Evolutionary conservation across 768 basidiomycete species (phyloP).

Genomic region (Rhizopogon salebrosus): DNA sequence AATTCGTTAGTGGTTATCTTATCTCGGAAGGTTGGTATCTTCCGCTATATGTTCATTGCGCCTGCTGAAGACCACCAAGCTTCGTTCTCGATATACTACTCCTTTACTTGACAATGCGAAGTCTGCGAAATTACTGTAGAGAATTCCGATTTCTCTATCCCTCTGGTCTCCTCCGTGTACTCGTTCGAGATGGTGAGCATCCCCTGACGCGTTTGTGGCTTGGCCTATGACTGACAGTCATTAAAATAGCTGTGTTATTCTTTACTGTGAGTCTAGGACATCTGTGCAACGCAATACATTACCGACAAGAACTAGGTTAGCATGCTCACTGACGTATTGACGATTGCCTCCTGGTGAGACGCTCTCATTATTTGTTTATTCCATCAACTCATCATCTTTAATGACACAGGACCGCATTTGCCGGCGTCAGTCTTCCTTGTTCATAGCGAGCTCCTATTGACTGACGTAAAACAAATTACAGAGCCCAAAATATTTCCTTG

Average conservation of each 20-base stretch:
- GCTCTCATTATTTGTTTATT: neutral
- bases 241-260: conserved; percentile 3
- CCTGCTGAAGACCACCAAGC: conserved; percentile 3
- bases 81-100: conserved; percentile 11
- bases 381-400: neutral
- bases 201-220: neutral
- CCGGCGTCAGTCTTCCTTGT: neutral
- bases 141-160: neutral
- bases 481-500: conserved; percentile 1
- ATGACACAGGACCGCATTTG: neutral
- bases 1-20: conserved; percentile 3
- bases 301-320: conserved; percentile 1
- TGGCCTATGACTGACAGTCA: neutral
- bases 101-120: conserved; percentile 1
- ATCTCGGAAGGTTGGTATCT: conserved; percentile 3
- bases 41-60: neutral
- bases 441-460: neutral
- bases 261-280: neutral
- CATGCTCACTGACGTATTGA: neutral
- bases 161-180: conserved; percentile 11
- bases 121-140: conserved; percentile 1
- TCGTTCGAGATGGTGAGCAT: conserved; percentile 21
- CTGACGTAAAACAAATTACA: neutral
- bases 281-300: no score
- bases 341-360: conserved; percentile 3